phyloP scores from a whole-genome alignment of 768 basidiomycete species.

The Amylocystis lapponica region DNA sequence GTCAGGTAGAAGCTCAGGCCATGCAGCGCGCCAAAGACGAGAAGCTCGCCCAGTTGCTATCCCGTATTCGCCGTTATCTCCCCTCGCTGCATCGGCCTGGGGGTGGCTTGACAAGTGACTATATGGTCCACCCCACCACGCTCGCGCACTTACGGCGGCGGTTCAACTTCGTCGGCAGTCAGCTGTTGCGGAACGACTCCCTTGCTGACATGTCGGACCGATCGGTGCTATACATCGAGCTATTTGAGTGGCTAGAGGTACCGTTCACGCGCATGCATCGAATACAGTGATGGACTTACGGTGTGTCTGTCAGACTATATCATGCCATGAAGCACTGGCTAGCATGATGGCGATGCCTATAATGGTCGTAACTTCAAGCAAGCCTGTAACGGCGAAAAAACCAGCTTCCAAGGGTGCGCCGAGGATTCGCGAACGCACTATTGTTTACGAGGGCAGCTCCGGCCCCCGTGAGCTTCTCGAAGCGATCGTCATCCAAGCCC shows the following conservation, averaged over 20 bases:
- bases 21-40: constrained; percentile 72
- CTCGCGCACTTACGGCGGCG: constrained; percentile 87
- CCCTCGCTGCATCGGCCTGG: constrained; percentile 73
- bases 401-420: constrained; percentile 35
- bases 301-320: constrained; percentile 61
- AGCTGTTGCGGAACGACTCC: constrained; percentile 86
- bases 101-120: constrained; percentile 82
- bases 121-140: constrained; percentile 86
- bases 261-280: no score
- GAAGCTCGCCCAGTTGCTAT: constrained; percentile 62
- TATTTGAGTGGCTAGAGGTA: constrained; percentile 92
- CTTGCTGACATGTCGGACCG: constrained; percentile 93
- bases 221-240: constrained; percentile 75
- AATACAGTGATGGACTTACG: neutral
- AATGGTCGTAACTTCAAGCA: constrained; percentile 75
- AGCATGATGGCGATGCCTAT: constrained; percentile 98
- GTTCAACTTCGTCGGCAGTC: constrained; percentile 84
- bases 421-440: constrained; percentile 69
- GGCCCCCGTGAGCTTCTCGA: constrained; percentile 90
- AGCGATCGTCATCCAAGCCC: constrained; percentile 87
- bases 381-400: constrained; percentile 56
- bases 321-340: constrained; percentile 86
- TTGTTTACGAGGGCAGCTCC: constrained; percentile 86
- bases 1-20: constrained; percentile 71
- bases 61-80: constrained; percentile 72